These are phyloP conservation scores for Globisporangium ultimum DNA, from an alignment of 352 stramenopile genomes.

Conservation along the genomic window DNA sequence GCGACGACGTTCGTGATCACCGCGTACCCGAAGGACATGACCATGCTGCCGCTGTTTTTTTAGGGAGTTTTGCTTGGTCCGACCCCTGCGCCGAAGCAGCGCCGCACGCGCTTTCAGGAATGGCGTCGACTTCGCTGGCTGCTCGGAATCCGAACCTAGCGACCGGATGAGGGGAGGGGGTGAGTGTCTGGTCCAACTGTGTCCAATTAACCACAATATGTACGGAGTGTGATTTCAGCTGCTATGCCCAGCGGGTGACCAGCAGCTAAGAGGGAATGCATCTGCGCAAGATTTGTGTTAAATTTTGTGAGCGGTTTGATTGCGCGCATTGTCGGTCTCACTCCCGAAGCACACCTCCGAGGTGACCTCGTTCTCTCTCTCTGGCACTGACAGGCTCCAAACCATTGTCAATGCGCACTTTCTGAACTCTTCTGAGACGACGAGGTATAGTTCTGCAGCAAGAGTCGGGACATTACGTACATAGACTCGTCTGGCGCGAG, in stretches of 20 bases:
- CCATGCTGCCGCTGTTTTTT: not conserved
- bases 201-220: not conserved
- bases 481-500: too few species aligned
- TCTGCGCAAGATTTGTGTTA: not conserved
- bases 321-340: too few species aligned
- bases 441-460: not conserved
- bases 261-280: slow-evolving; percentile 7
- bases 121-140: not conserved
- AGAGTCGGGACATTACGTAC: not conserved
- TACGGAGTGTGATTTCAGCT: not conserved
- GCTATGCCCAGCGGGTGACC: not conserved
- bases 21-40: slow-evolving; percentile 18
- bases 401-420: not conserved
- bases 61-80: not conserved
- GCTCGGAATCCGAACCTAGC: not conserved
- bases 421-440: slow-evolving; percentile 1
- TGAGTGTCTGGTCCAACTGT: too few species aligned
- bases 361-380: not conserved
- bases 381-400: not conserved
- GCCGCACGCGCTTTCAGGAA: slow-evolving; percentile 2
- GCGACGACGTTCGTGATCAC: slow-evolving; percentile 7
- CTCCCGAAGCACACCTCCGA: not conserved
- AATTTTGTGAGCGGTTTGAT: not conserved
- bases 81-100: not conserved
- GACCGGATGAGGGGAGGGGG: not conserved